Percentiles rank a stretch among this genome's conserved stretches.
These are phyloP conservation scores for Mollisia scopiformis DNA, from an alignment of 2,329 filamentous ascomycete species.

Conservation along the genomic window DNA sequence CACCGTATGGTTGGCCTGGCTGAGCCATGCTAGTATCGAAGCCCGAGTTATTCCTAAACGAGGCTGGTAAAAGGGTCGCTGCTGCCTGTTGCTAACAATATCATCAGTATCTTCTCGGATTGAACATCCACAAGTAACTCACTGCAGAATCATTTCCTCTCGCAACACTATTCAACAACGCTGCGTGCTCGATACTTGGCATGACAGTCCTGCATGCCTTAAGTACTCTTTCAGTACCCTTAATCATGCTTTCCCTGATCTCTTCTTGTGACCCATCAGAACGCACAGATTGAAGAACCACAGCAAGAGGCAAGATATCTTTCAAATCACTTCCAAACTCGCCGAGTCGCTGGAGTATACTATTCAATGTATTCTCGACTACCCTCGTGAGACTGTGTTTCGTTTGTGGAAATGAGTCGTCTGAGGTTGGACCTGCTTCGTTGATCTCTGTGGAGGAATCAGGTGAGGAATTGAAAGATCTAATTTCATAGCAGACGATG, in stretches of 20 bases:
- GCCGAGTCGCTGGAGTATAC: conserved; percentile 32
- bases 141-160: not conserved
- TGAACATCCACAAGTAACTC: too few species aligned
- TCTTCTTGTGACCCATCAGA: conserved; percentile 32
- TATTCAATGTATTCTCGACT: conserved; percentile 36
- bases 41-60: not conserved
- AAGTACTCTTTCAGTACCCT: conserved; percentile 35
- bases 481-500: conserved; percentile 25
- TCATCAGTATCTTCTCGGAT: not conserved
- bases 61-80: not conserved
- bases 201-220: conserved; percentile 22
- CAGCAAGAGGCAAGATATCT: conserved; percentile 35
- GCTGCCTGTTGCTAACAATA: not conserved
- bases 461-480: conserved; percentile 13
- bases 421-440: not conserved
- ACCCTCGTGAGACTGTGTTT: conserved; percentile 34
- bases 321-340: conserved; percentile 36
- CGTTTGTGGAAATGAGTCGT: conserved; percentile 18
- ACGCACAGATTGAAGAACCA: conserved; percentile 36
- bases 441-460: not conserved
- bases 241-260: conserved; percentile 32
- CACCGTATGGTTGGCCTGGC: not conserved
- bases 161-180: not conserved
- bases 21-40: not conserved
- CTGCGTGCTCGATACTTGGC: conserved; percentile 9